Base-by-base conservation (phyloP, 257 asterid genomes). In the Ajuga chamaepitys region DNA sequence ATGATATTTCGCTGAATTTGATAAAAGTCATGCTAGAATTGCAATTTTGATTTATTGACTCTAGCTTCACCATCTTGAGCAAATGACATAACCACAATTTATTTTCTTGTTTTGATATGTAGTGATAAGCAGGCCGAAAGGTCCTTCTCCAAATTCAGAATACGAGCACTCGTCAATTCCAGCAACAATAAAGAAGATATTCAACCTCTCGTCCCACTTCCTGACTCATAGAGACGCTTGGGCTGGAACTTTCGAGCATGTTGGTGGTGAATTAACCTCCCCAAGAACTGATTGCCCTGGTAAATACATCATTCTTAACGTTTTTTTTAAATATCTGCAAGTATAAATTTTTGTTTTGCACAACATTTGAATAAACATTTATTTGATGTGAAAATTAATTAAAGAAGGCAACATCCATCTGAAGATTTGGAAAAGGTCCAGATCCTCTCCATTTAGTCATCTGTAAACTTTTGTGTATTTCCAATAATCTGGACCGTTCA, bases 281-380 rank as follows among this genome's bases (percentile, higher is more conserved):
- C 89, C 89, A 14, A 73, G 94, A 70, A 79, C 89, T 5, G 89
- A 86, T 68, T 86, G 94, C 72, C 94, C 87, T 9, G 82, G 94
- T 86, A 79, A 62, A 13, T 30, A 47, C 10, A 25, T 60, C 70
- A 66, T 45, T 55, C 48, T 58, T 21, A 4, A 37, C 13, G 6
- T 5, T 13, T 14, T 51, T 51, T 24, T 4, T 6, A 13, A 51
- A 18, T 51, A 51, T 51, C 0, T 51, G 17, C 17, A 2, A 53
- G 9, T 24, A 53, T 10, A 53, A 32, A 32, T 51, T 25, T 20
- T 25, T 52, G 35, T 4, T 2, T 52, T 9, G 17, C 37, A 4
- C 12, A 8, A 0, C 59, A 28, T 5, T 2, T 2, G 34, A 28
- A 5, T 28, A 28, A 28, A 28, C 34, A 5, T 28, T 28, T 2